Percentiles rank a stretch among this genome's conserved stretches.
Conservation (phyloP, 2,329 filamentous ascomycete genomes). For the Aspergillus quadricinctus region DNA sequence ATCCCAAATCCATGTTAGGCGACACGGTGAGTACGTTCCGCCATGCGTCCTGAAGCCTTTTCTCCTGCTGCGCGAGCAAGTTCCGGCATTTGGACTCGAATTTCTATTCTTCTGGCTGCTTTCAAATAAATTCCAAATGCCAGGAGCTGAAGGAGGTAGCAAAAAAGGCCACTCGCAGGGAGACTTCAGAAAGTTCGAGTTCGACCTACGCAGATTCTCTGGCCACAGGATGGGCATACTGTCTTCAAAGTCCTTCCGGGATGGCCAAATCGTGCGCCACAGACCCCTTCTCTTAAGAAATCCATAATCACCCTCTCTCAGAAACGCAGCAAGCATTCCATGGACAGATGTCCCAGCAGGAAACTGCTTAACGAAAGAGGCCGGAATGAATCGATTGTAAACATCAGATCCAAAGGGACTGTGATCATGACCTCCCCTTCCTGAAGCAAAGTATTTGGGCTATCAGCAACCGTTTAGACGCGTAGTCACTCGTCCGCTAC, state of each 20-base stretch:
- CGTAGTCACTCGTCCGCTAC: neutral
- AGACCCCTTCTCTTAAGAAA: slow-evolving; percentile 43
- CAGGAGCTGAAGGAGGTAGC: slow-evolving; percentile 35
- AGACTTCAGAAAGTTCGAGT: slow-evolving; percentile 23
- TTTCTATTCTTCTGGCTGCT: slow-evolving; percentile 16
- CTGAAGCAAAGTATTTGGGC: slow-evolving; percentile 28
- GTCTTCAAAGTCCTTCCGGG: slow-evolving; percentile 52
- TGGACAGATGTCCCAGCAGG: slow-evolving; percentile 59
- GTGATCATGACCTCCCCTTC: slow-evolving; percentile 57
- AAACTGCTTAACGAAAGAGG: slow-evolving; percentile 49
- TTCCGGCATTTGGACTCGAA: slow-evolving; percentile 33
- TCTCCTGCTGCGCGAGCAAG: slow-evolving; percentile 47
- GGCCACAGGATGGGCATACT: slow-evolving; percentile 57
- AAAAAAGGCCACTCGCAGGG: slow-evolving; percentile 9
- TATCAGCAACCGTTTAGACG: neutral
- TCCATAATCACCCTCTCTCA: slow-evolving; percentile 50
- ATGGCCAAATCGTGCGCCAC: slow-evolving; percentile 68
- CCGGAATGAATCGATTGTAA: slow-evolving; percentile 59
- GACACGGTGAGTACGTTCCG: slow-evolving; percentile 36
- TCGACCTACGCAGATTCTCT: slow-evolving; percentile 34
- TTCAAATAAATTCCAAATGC: slow-evolving; percentile 28
- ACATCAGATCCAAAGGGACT: slow-evolving; percentile 59
- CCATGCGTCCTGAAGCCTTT: slow-evolving; percentile 52
- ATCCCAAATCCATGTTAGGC: slow-evolving; percentile 35
- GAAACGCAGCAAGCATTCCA: slow-evolving; percentile 64